Evolutionary conservation across 306 rosid genomes (phyloP).

Genomic region (Arachis hypogaea): DNA sequence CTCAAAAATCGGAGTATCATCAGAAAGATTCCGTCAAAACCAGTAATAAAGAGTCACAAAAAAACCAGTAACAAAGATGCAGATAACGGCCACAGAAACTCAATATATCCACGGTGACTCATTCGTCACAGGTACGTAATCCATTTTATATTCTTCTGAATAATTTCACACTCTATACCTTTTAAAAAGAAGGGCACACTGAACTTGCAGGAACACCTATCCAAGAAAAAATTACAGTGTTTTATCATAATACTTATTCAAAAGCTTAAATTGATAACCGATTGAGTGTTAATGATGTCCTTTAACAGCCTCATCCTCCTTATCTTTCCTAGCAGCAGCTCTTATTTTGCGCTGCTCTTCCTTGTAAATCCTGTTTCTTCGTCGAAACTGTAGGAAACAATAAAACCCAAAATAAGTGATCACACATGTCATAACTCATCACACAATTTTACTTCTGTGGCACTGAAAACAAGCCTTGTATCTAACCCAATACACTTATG

Average conservation of each 20-base stretch:
- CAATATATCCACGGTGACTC: too few species aligned
- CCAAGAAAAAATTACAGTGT: conserved; percentile 45
- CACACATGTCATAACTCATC: background rate
- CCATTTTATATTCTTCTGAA: too few species aligned
- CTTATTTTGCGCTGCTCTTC: conserved; percentile 95
- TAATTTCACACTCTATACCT: too few species aligned
- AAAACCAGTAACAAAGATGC: too few species aligned
- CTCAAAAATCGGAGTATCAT: too few species aligned
- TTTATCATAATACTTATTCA: conserved; percentile 49
- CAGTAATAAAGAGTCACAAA: too few species aligned
- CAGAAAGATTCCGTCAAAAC: too few species aligned
- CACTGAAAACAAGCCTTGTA: conserved; percentile 9
- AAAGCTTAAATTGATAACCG: conserved; percentile 40
- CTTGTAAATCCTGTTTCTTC: conserved; percentile 91
- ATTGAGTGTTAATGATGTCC: conserved; percentile 56
- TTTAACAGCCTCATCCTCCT: conserved; percentile 55
- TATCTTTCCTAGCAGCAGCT: conserved; percentile 68
- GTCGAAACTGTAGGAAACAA: conserved; percentile 62
- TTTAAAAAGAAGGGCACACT: conserved; percentile 44
- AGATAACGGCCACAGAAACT: too few species aligned
- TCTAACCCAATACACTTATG: background rate
- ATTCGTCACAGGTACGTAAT: too few species aligned
- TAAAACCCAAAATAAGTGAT: conserved; percentile 24
- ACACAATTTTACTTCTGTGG: background rate
- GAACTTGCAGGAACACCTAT: conserved; percentile 43